These are phyloP conservation scores for Jamesozyma gamospora DNA, from an alignment of 805 yeast species.

Conservation along the genomic window DNA sequence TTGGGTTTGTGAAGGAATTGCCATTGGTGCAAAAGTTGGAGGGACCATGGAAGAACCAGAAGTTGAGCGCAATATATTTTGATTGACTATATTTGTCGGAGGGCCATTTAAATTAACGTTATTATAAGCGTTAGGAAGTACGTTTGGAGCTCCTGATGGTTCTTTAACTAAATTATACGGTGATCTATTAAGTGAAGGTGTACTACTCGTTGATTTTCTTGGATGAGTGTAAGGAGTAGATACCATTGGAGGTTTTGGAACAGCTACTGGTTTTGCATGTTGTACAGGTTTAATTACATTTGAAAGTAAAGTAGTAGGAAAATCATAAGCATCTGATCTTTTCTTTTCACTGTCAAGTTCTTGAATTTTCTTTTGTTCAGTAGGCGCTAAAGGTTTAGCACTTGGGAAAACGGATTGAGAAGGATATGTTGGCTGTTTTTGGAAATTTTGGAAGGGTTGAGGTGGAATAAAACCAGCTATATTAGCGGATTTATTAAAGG, in stretches of 20 bases:
- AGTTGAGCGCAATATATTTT: too few relatives aligned
- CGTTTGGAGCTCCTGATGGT: background rate
- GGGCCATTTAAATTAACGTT: background rate
- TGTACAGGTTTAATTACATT: slow-evolving; percentile 25
- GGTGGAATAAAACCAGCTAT: background rate
- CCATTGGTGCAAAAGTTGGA: too few relatives aligned
- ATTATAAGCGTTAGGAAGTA: too few relatives aligned
- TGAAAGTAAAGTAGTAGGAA: slow-evolving; percentile 48
- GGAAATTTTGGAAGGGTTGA: background rate
- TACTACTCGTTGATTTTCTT: background rate
- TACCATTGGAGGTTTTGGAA: slow-evolving; percentile 11
- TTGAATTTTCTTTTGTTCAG: slow-evolving; percentile 16
- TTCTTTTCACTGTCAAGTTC: slow-evolving; percentile 40
- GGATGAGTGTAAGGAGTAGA: slow-evolving; percentile 3
- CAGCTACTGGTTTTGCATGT: slow-evolving; percentile 32
- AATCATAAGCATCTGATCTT: slow-evolving; percentile 70
- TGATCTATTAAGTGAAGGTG: background rate
- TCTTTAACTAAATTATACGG: slow-evolving; percentile 1
- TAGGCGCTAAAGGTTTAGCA: background rate
- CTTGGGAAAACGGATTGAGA: background rate
- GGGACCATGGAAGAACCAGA: too few relatives aligned
- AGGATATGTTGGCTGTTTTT: background rate
- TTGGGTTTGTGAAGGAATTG: too few relatives aligned
- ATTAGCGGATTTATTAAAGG: background rate
- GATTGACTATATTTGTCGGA: too few relatives aligned